A percentile compares a stretch with the other conserved stretches of the same genome.
Evolutionary conservation across 306 rosid genomes (phyloP).

Genomic region (Pueraria montana): DNA sequence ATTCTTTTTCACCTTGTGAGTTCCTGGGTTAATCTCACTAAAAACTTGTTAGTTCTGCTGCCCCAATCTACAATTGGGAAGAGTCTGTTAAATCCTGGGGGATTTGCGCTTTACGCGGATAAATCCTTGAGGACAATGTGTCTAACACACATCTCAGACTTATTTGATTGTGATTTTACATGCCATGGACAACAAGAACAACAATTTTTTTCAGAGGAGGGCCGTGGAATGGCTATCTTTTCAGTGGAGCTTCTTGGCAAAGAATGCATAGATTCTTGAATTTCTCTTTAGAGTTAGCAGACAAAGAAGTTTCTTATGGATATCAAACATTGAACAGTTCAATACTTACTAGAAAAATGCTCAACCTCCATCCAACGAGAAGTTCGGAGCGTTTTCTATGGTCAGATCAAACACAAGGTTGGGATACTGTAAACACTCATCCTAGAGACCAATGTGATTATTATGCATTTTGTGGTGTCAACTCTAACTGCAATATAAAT

Average conservation of each 20-base stretch:
- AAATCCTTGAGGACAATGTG: no score
- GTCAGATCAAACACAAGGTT: neutral
- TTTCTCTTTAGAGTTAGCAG: neutral
- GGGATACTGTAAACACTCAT: neutral
- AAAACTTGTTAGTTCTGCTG: no score
- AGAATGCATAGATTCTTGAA: neutral
- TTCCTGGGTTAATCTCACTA: no score
- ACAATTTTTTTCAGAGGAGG: neutral
- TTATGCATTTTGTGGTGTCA: conserved; percentile 7
- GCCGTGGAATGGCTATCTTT: neutral
- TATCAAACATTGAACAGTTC: neutral
- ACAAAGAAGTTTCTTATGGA: neutral
- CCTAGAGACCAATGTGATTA: neutral
- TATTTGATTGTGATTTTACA: no score
- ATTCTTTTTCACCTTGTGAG: no score
- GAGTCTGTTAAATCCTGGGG: no score
- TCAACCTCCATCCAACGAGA: neutral
- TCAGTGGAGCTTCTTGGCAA: neutral
- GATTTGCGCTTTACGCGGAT: no score
- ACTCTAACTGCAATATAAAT: conserved; percentile 9
- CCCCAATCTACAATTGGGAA: no score
- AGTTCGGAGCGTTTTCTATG: neutral
- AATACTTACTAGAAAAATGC: neutral
- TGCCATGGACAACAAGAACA: no score
- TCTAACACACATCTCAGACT: no score